A percentile compares a stretch with the other conserved stretches of the same genome.
Evolutionary conservation across 345 rosid genomes (phyloP).

Genomic region (Aurinia saxatilis): DNA sequence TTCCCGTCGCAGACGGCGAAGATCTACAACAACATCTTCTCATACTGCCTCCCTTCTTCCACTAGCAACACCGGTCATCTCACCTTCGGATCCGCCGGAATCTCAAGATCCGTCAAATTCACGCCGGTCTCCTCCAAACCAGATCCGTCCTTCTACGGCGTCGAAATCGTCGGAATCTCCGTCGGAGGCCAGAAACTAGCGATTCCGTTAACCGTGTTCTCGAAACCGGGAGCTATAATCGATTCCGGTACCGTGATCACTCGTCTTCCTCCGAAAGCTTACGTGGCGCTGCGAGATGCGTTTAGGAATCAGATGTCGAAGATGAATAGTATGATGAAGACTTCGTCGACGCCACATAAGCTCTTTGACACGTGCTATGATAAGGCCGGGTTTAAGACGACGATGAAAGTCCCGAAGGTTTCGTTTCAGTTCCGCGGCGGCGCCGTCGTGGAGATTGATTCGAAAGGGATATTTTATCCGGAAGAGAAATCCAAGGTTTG

Average conservation of each 20-base stretch:
- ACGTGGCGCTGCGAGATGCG: slow-evolving; percentile 37
- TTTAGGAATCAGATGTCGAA: slow-evolving; percentile 43
- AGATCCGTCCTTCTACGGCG: slow-evolving; percentile 52
- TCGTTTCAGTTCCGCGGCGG: too few relatives aligned
- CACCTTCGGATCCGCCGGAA: slow-evolving; percentile 46
- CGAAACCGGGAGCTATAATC: slow-evolving; percentile 48
- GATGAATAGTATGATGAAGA: slow-evolving; percentile 38
- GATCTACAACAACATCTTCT: slow-evolving; percentile 59
- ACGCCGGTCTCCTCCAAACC: slow-evolving; percentile 43
- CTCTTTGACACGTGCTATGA: not conserved
- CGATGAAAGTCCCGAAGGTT: too few relatives aligned
- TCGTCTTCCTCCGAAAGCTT: slow-evolving; percentile 61
- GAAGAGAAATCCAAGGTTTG: too few relatives aligned
- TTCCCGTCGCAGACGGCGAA: slow-evolving; percentile 57
- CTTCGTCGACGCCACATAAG: slow-evolving; percentile 34
- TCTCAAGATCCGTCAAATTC: slow-evolving; percentile 38
- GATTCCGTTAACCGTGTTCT: slow-evolving; percentile 42
- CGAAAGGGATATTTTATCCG: too few relatives aligned
- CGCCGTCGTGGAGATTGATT: too few relatives aligned
- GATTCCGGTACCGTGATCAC: slow-evolving; percentile 92
- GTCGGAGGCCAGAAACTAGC: slow-evolving; percentile 46
- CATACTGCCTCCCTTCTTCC: slow-evolving; percentile 82
- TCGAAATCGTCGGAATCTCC: slow-evolving; percentile 43
- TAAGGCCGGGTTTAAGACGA: not conserved
- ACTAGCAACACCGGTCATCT: slow-evolving; percentile 62